Base-by-base conservation (phyloP, 2,329 filamentous ascomycete species). In the Penicillium sp. region DNA sequence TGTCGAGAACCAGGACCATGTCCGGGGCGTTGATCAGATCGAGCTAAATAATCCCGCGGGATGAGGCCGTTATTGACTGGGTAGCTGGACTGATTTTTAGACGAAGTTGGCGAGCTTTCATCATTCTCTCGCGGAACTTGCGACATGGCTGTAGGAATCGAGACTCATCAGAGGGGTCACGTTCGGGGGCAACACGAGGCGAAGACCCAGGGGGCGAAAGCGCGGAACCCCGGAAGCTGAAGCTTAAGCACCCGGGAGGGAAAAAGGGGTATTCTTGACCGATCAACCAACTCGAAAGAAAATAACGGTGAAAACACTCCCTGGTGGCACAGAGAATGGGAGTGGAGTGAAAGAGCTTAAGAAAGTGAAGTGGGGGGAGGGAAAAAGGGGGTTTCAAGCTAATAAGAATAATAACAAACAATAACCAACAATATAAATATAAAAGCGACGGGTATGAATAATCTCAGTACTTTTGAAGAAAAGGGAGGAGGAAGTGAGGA, bases 41-140 rank as follows among this genome's bases (percentile, higher is more conserved):
- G 67, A 52, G 68, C 58, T 59, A 72, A 50, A 60, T 72, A 72
- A 61, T 75, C 70, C 53, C 72, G 68, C 50, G 72, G 67, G 50
- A 73, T 72, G 34, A 74, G 61, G 59, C 67, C 68, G 56, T 61
- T 65, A 51, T 58, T 61, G 51, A 62, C 50, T 20, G 62, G 48
- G 40, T 62, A 56, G 39, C 50, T 40, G 38, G 57, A 18, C 39
- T 55, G 50, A 18, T 56, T 64, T 47, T 53, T 61, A 40, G 60
- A 52, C 40, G 58, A 46, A 20, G 50, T 52, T 54, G 57, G 49
- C 14, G 52, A 48, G 34, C 61, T 58, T 40, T 70, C 63, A 62
- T 69, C 65, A 56, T 50, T 62, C 50, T 63, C 64, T 67, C 69
- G 69, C 66, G 57, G 64, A 57, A 59, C 57, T 60, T 72, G 72